phyloP scores from a whole-genome alignment of 2,329 filamentous ascomycete species.

The Cercospora sojina region DNA sequence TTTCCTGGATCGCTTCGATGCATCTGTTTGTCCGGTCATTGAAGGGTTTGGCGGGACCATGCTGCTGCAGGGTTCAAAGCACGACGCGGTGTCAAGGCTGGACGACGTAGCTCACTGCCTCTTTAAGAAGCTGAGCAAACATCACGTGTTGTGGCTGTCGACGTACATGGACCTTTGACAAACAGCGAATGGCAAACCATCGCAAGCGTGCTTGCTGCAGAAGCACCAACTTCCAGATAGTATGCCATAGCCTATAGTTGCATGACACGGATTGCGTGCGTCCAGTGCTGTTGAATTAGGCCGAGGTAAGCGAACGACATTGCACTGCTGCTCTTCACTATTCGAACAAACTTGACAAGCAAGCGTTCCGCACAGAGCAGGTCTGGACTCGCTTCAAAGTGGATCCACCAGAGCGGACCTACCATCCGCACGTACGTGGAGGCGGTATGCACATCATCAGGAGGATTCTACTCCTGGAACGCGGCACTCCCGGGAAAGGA shows the following conservation, averaged over 20 bases:
- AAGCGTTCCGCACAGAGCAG: neutral
- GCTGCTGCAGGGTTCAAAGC: neutral
- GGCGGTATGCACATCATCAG: constrained; percentile 3
- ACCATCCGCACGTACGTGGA: neutral
- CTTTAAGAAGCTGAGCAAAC: neutral
- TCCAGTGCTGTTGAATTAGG: neutral
- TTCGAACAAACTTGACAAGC: neutral
- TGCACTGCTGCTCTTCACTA: neutral
- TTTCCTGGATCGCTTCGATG: neutral
- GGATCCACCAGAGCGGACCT: neutral
- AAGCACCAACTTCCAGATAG: neutral
- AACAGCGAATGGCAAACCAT: neutral
- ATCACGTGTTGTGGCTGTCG: neutral
- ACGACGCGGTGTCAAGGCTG: neutral
- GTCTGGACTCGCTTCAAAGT: neutral
- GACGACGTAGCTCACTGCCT: neutral
- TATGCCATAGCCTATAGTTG: neutral
- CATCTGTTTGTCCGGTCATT: neutral
- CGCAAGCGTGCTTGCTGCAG: neutral
- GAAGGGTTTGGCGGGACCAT: neutral
- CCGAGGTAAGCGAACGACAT: neutral
- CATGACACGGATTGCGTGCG: neutral
- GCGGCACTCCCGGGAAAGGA: neutral
- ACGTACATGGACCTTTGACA: neutral
- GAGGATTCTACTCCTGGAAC: neutral